Conservation (phyloP, 768 basidiomycete genomes). For the Lactarius sanguifluus region DNA sequence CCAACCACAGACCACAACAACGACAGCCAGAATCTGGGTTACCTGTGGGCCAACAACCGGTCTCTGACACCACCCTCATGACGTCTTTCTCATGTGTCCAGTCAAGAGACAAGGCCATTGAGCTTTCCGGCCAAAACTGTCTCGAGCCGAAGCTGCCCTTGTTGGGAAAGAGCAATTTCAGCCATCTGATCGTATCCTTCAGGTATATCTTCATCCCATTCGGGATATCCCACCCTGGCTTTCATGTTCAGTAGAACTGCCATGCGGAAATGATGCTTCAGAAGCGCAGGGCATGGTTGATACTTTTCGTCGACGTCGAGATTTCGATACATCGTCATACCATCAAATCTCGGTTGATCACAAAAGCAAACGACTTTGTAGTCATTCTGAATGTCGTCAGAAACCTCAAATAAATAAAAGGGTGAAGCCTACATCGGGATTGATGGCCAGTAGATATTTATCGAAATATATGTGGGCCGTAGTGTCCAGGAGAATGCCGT, state of each 20-base stretch:
- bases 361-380: not conserved
- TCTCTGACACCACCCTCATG: too few relatives aligned
- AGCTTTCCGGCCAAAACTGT: not conserved
- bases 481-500: not conserved
- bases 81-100: too few relatives aligned
- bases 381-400: not conserved
- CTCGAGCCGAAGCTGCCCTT: not conserved
- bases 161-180: not conserved
- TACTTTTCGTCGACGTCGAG: not conserved
- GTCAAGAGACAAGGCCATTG: not conserved
- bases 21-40: too few relatives aligned
- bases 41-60: too few relatives aligned
- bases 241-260: not conserved
- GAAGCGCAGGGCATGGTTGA: not conserved
- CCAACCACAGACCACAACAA: too few relatives aligned
- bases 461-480: not conserved
- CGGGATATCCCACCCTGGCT: not conserved
- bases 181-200: not conserved
- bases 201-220: constrained; percentile 1
- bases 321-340: not conserved
- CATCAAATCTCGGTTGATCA: not conserved
- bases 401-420: not conserved
- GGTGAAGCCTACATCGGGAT: not conserved
- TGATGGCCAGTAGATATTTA: not conserved
- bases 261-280: not conserved